These are phyloP conservation scores for Coemansia sp. DNA, from an alignment of 192 early-diverging fungal species.

Conservation along the genomic window DNA sequence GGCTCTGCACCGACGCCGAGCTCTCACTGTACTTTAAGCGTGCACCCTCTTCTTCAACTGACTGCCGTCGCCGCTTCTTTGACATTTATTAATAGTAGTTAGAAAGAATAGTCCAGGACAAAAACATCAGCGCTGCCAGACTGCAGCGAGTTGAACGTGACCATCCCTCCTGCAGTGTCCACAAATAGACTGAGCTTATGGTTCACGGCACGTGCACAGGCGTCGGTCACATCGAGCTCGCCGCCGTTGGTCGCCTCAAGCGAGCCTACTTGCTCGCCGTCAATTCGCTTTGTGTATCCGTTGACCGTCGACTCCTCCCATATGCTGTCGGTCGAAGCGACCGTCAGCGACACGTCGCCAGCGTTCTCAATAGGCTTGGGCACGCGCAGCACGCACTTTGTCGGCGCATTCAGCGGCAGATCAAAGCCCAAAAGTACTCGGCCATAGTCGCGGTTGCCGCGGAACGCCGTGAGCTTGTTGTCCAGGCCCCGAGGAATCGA, in stretches of 20 bases:
- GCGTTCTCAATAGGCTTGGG: constrained; percentile 21
- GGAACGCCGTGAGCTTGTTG: constrained; percentile 24
- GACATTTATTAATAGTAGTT: not conserved
- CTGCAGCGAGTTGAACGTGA: constrained; percentile 43
- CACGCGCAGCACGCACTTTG: constrained; percentile 26
- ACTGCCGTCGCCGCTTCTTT: not conserved
- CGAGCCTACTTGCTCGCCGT: constrained; percentile 24
- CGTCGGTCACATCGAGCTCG: constrained; percentile 26
- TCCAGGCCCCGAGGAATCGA: constrained; percentile 27
- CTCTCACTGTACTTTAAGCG: constrained; percentile 9
- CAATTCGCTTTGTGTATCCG: constrained; percentile 27
- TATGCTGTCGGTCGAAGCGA: constrained; percentile 26
- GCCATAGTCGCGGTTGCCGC: constrained; percentile 48
- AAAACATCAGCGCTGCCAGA: constrained; percentile 37
- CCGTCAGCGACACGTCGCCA: constrained; percentile 16
- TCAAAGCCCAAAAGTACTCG: constrained; percentile 49
- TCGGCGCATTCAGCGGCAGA: constrained; percentile 19
- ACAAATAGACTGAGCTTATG: constrained; percentile 44
- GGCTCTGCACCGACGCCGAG: constrained; percentile 27
- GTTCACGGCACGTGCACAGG: constrained; percentile 24
- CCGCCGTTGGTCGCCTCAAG: constrained; percentile 11
- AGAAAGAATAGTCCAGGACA: constrained; percentile 7
- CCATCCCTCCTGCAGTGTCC: constrained; percentile 19
- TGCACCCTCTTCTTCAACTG: not conserved
- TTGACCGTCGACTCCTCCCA: constrained; percentile 47